Conservation (phyloP, 1,139 yeast species). For the Hyphopichia buzzinii region DNA sequence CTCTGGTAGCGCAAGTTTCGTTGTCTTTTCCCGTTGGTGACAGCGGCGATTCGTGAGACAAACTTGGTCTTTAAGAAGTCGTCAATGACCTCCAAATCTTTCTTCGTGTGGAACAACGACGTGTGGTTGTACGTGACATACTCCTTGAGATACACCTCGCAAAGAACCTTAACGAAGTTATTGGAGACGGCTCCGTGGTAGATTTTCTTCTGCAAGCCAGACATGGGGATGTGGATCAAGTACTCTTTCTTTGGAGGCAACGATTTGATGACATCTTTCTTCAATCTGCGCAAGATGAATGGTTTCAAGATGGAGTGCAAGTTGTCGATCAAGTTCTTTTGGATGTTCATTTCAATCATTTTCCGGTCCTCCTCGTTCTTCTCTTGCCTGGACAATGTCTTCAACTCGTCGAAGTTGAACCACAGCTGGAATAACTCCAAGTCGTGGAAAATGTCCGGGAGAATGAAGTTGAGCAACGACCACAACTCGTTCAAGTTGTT, state of each 20-base stretch:
- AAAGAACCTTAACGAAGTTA: slow-evolving; percentile 38
- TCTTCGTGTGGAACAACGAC: slow-evolving; percentile 13
- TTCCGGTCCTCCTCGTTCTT: slow-evolving; percentile 29
- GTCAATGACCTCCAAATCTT: slow-evolving; percentile 34
- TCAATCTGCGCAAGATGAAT: slow-evolving; percentile 76
- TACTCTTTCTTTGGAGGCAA: slow-evolving; percentile 91
- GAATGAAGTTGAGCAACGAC: slow-evolving; percentile 82
- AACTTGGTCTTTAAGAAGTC: slow-evolving; percentile 31
- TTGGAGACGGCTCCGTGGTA: slow-evolving; percentile 59
- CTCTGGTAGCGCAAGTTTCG: slow-evolving; percentile 1
- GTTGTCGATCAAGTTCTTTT: slow-evolving; percentile 65
- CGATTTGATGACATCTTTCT: slow-evolving; percentile 61
- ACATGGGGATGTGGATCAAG: slow-evolving; percentile 68
- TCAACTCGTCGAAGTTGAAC: slow-evolving; percentile 75
- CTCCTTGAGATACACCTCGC: slow-evolving; percentile 47
- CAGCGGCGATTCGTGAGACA: not conserved
- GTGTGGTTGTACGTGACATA: slow-evolving; percentile 34
- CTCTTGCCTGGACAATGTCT: slow-evolving; percentile 37
- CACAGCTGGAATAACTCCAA: slow-evolving; percentile 86
- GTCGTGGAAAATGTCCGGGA: slow-evolving; percentile 92
- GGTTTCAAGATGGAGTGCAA: slow-evolving; percentile 88
- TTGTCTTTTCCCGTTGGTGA: slow-evolving; percentile 5
- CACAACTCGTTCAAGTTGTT: slow-evolving; percentile 86
- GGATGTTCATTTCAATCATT: slow-evolving; percentile 60
- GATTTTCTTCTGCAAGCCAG: slow-evolving; percentile 60